phyloP scores from a whole-genome alignment of 2,329 filamentous ascomycete genomes.

The Pestalotiopsis sp. region DNA sequence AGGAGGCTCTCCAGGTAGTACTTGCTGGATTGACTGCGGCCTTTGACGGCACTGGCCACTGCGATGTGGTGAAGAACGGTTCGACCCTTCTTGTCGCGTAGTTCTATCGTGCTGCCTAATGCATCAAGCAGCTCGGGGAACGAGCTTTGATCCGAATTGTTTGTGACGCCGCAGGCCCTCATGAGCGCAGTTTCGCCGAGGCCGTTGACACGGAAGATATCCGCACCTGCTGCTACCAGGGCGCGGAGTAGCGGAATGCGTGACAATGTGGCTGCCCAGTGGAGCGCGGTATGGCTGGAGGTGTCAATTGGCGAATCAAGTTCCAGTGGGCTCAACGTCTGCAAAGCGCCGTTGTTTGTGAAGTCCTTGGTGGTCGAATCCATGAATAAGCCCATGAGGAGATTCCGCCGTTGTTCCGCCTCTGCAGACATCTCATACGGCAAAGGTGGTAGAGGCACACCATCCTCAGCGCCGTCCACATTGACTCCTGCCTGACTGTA shows the following conservation, averaged over 20 bases:
- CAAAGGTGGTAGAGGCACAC: slow-evolving; percentile 66
- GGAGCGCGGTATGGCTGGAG: slow-evolving; percentile 85
- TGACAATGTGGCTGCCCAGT: slow-evolving; percentile 94
- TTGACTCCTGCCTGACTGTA: slow-evolving; percentile 58
- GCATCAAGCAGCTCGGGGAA: slow-evolving; percentile 92
- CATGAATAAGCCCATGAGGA: slow-evolving; percentile 82
- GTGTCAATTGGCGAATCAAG: slow-evolving; percentile 91
- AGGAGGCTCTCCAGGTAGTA: slow-evolving; percentile 95
- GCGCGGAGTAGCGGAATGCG: slow-evolving; percentile 81
- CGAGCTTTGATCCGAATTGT: slow-evolving; percentile 87
- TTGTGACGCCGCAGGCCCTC: slow-evolving; percentile 89
- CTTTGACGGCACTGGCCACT: slow-evolving; percentile 92
- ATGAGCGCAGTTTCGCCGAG: slow-evolving; percentile 92
- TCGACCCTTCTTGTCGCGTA: slow-evolving; percentile 84
- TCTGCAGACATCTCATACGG: slow-evolving; percentile 63
- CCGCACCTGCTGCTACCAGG: slow-evolving; percentile 82
- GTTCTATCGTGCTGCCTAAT: slow-evolving; percentile 85
- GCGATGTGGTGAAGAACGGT: slow-evolving; percentile 97
- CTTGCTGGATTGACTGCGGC: slow-evolving; percentile 85
- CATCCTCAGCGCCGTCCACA: slow-evolving; percentile 50
- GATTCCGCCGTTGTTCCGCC: slow-evolving; percentile 77
- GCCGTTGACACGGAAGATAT: slow-evolving; percentile 83
- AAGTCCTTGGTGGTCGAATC: slow-evolving; percentile 69
- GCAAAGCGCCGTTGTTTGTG: slow-evolving; percentile 75
- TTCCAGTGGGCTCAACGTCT: slow-evolving; percentile 75